These are phyloP conservation scores for Rhodosporidiobolus odoratus DNA, from an alignment of 768 basidiomycete genomes.

Conservation along the genomic window DNA sequence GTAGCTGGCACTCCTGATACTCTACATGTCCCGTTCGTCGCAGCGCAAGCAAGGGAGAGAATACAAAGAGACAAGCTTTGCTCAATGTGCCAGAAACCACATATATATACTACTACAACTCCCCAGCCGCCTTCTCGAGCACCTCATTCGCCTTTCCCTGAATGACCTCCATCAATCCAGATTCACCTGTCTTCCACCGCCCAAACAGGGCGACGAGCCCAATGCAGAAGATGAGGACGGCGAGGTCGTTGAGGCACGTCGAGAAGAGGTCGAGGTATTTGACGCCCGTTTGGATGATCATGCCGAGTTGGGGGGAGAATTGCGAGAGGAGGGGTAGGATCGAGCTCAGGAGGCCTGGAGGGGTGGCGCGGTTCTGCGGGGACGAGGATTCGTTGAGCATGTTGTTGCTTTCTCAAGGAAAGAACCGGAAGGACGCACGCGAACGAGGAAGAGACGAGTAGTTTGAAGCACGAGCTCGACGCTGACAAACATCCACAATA, in stretches of 20 bases:
- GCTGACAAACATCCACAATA: slow-evolving; percentile 42
- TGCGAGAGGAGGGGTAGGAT: slow-evolving; percentile 41
- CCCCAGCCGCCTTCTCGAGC: slow-evolving; percentile 19
- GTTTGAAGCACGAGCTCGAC: slow-evolving; percentile 42
- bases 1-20: too few species aligned
- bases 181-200: slow-evolving; percentile 15
- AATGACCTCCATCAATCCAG: background rate
- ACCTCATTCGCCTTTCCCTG: slow-evolving; percentile 5
- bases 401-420: too few species aligned
- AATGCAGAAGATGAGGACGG: slow-evolving; percentile 40
- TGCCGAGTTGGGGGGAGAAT: slow-evolving; percentile 37
- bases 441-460: slow-evolving; percentile 37
- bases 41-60: background rate
- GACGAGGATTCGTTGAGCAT: background rate
- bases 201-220: slow-evolving; percentile 29
- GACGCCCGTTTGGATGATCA: slow-evolving; percentile 33
- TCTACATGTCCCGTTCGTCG: background rate
- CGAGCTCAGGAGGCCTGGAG: slow-evolving; percentile 37
- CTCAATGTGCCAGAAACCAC: background rate
- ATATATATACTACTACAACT: slow-evolving; percentile 7
- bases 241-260: slow-evolving; percentile 41
- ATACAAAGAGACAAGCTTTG: too few species aligned
- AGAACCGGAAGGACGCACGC: slow-evolving; percentile 23
- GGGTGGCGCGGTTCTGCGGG: slow-evolving; percentile 34
- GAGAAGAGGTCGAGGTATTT: slow-evolving; percentile 39